Evolutionary conservation across 2,329 filamentous ascomycete genomes (phyloP), one percentile per base, ranked within the genome.

Genomic region (Diaporthe vaccinii): DNA sequence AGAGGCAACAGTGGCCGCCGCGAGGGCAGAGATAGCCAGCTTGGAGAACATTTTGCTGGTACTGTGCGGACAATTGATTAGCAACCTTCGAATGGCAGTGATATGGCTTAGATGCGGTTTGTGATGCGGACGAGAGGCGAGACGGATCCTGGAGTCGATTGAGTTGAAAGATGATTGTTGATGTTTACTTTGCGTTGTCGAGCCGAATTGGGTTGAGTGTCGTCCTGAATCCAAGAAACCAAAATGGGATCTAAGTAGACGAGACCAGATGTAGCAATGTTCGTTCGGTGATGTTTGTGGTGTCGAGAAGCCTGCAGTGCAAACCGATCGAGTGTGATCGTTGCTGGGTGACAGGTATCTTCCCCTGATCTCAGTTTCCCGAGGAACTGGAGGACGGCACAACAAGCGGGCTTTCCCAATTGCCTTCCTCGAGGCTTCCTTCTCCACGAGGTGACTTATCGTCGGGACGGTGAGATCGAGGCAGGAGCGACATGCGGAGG

Each of bases 41-140:
- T 87, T 86, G 82, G 80, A 82, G 80, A 84, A 81, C 86, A 88
- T 88, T 77, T 80, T 86, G 83, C 77, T 78, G 79, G 75, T 78
- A 79, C 80, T 81, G 75, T 28, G 68, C 5, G n/a, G n/a, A 67
- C 73, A 31, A 46, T 31, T 75, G 67, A 73, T 79, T 76, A 80
- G 76, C 75, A 65, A 51, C 44, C 22, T 61, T 46, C 28, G 31
- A 7, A 1, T 25, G 46, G 46, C 22, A 44, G 46, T 46, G 20
- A n/a, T 44, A 20, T 44, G 34, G 15, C 14, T 55, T 62, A 28
- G 34, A 14, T 55, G 57, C 12, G 14, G 58, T 51, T 51, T 28
- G 36, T 41, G 71, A 65, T 31, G 9, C n/a, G 17, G 55, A n/a
- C 25, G 55, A 49, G 49, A 68, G 44, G 53, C 51, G 59, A 34